Base-by-base conservation (phyloP, 495 filamentous ascomycete species). In the Aspergillus conjunctus region DNA sequence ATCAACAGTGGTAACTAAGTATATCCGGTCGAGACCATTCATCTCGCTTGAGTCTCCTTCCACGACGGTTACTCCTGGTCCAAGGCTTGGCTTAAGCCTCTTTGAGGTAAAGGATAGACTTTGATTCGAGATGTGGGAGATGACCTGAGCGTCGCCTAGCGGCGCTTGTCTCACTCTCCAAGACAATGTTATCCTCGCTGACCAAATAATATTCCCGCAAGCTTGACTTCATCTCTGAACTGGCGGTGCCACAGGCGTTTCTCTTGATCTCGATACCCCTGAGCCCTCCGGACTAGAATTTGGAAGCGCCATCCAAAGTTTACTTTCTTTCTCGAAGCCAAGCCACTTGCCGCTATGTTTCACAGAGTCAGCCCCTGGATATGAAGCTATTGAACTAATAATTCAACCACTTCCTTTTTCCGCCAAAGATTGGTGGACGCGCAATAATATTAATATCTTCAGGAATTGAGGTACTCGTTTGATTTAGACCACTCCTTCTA, bases 1-100 rank as follows among this genome's bases (percentile, higher is more conserved):
- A 48, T 48, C n/a, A 48, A 7, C 44, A 7, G 17, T 43, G 17
- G 14, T 12, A 43, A 17, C 17, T 43, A 12, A 43, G 15, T 20
- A 48, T 10, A 18, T 18, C 44, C 20, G 17, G 44, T 48, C 50
- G 46, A 43, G 56, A 51, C 26, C 56, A 34, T 6, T 45, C 45
- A 20, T 31, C 56, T 45, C 37, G 45, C 50, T 26, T 26, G 26
- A 26, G 26, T 26, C 26, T 26, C 26, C 5, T 44, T 39, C 51
- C 37, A 45, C 48, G 30, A 17, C 49, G 49, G 49, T 48, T 41
- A 49, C 45, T 48, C 56, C 56, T 58, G 32, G 37, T 4, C 18
- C 32, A n/a, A 60, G 48, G 56, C 62, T 64, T 64, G 57, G 62
- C 57, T 18, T 14, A 56, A 53, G 51, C 22, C 57, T 60, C 21